Conservation (phyloP, 2,329 filamentous ascomycete genomes). For the Hymenoscyphus infarciens region DNA sequence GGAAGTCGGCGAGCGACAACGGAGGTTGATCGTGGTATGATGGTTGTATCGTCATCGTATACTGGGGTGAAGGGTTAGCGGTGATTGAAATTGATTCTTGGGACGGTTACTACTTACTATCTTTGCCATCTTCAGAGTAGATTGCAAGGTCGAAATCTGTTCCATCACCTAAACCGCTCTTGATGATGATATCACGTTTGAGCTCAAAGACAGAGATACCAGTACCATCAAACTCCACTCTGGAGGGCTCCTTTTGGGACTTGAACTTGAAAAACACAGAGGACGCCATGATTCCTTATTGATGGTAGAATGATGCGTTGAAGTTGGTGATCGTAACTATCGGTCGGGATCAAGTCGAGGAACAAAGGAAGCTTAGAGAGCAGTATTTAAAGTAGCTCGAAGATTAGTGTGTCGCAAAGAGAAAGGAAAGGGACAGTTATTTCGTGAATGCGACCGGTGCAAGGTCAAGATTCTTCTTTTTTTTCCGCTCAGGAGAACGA, state of each 20-base stretch:
- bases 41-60: constrained; percentile 97
- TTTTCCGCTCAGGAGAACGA: constrained; percentile 37
- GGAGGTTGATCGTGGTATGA: constrained; percentile 91
- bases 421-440: constrained; percentile 24
- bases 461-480: constrained; percentile 36
- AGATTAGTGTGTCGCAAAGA: constrained; percentile 27
- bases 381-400: constrained; percentile 25
- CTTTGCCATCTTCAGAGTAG: constrained; percentile 84
- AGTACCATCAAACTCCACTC: constrained; percentile 95
- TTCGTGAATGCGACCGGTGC: constrained; percentile 34
- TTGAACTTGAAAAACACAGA: constrained; percentile 99
- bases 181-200: constrained; percentile 96
- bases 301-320: constrained; percentile 10
- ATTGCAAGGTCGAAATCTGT: constrained; percentile 95
- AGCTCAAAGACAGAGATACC: constrained; percentile 98
- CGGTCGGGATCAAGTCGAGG: constrained; percentile 17
- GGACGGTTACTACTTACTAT: constrained; percentile 76
- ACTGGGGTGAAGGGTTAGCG: constrained; percentile 52
- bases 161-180: constrained; percentile 90
- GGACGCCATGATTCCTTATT: constrained; percentile 42
- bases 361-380: constrained; percentile 20
- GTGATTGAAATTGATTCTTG: not conserved
- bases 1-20: constrained; percentile 87
- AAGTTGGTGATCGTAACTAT: constrained; percentile 11
- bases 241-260: constrained; percentile 90